Base-by-base conservation (phyloP, 2,329 filamentous ascomycete genomes). In the Trichoderma atrobrunneum region DNA sequence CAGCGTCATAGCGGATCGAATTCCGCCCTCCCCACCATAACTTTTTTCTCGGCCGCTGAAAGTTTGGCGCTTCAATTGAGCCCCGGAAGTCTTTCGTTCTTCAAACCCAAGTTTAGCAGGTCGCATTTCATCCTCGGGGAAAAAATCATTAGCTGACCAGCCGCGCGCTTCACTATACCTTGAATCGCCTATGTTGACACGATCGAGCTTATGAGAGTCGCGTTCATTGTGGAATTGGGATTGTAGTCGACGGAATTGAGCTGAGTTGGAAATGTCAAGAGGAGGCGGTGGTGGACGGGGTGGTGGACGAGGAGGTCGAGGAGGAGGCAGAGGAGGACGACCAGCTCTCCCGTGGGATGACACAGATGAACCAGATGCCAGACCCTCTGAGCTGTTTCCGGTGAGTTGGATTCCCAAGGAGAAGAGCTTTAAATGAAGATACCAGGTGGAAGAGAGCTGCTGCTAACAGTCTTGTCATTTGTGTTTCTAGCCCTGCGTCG, bases 321-420 rank as follows among this genome's bases (percentile, higher is more conserved):
- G 85, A 69, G 85, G 85, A 61, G 81, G 82, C n/a, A 78, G 85
- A 66, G 82, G 81, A 59, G 83, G 85, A 61, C 79, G 83, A 21
- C 84, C 83, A 12, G 83, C 84, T 32, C 82, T 88, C 70, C 85
- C 87, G 0, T 89, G 87, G 85, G 84, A 85, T 59, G 83, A 80
- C 21, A 82, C 84, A 54, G 86, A 88, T 74, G 88, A 89, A 74
- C 85, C 87, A 10, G 87, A 89, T 77, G 85, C 85, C 66, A 83
- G 86, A 36, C 88, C 88, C 7, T 87, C 86, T n/a, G 88, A 90
- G 75, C 85, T 88, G 11, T 90, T 90, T 73, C 88, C 88, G 0
- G 87, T 88, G 79, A 73, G 85, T 76, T 12, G 21, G 26, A 39
- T 24, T 16, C 51, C 59, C n/a, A 39, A 62, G n/a, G 12, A 32